Base-by-base conservation (phyloP, 768 basidiomycete genomes). In the Calocybe gangraenosa region DNA sequence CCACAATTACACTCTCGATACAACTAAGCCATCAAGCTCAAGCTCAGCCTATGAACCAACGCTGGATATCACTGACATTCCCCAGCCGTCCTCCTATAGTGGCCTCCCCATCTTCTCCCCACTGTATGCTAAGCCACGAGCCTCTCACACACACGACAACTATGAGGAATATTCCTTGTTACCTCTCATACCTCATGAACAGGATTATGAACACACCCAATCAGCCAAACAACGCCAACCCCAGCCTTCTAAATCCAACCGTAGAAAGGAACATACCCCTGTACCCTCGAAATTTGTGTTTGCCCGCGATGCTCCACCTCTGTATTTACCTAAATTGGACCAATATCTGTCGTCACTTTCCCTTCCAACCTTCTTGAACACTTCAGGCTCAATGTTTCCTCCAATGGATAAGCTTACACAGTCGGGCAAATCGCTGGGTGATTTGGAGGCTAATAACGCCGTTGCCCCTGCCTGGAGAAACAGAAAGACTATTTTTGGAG, bases 321-420 rank as follows among this genome's bases (percentile, higher is more conserved):
- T 88, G 17, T 70, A 71, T 45, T 70, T 89, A 10, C 83, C 85
- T 1, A 66, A 74, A 35, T 71, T 88, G 39, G 84, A 88, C 58
- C 55, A 65, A 3, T 70, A 79, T 53, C 63, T 87, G n/a, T 66
- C 78, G 1, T 61, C 64, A 7, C 49, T 85, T 4, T 65, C 70
- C 1, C 55, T 65, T 11, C 74, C 80, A 0, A 42, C 58, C 5
- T 79, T 85, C 46, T 48, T 65, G 1, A 46, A 48, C 37, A 58
- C 59, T 43, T 49, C 43, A 2, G 54, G 48, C 2, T 41, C 33
- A 10, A 81, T 81, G 74, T 87, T 87, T 52, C 72, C 74, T 41
- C 85, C 84, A 4, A 68, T 87, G 72, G 75, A 83, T 34, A 66
- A 63, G 20, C 63, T 87, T 28, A 68, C 65, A 4, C 68, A 68